A percentile compares a stretch with the other conserved stretches of the same genome.
Conservation (phyloP, 768 basidiomycete species). For the Suillus subaureus region DNA sequence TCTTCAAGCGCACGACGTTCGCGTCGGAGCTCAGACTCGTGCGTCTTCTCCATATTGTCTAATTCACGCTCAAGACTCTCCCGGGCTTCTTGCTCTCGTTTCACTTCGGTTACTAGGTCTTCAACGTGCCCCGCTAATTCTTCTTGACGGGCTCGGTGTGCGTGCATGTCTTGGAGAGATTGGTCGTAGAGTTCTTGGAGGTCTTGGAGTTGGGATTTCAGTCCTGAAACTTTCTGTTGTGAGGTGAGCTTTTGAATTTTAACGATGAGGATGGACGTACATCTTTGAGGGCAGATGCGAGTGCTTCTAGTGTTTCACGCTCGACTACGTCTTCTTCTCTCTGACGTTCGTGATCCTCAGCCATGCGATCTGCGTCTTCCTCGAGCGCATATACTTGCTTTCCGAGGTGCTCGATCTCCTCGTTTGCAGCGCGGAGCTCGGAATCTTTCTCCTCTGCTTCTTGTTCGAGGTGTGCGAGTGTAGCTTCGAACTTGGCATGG, state of each 20-base stretch:
- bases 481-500: conserved; percentile 73
- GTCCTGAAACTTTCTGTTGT: conserved; percentile 62
- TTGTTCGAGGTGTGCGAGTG: conserved; percentile 73
- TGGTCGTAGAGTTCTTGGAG: conserved; percentile 66
- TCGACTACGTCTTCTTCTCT: conserved; percentile 78
- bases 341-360: conserved; percentile 67
- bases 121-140: conserved; percentile 76
- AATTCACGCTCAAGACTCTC: conserved; percentile 57
- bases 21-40: conserved; percentile 60
- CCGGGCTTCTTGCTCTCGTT: conserved; percentile 58
- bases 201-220: conserved; percentile 70
- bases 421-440: conserved; percentile 71
- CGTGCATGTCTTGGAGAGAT: conserved; percentile 61
- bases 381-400: conserved; percentile 84
- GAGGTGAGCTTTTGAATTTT: conserved; percentile 4
- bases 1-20: conserved; percentile 68
- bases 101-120: conserved; percentile 64
- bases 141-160: conserved; percentile 72
- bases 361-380: conserved; percentile 78
- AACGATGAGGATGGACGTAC: conserved; percentile 38
- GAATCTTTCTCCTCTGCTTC: conserved; percentile 81
- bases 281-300: conserved; percentile 80
- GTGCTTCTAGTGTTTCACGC: conserved; percentile 63
- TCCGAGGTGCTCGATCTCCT: conserved; percentile 79
- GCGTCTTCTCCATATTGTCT: conserved; percentile 58